Evolutionary conservation across 164 flowering plant species (phyloP), one percentile per base, ranked within the genome.

Genomic region (grape (Vitis vinifera)): DNA sequence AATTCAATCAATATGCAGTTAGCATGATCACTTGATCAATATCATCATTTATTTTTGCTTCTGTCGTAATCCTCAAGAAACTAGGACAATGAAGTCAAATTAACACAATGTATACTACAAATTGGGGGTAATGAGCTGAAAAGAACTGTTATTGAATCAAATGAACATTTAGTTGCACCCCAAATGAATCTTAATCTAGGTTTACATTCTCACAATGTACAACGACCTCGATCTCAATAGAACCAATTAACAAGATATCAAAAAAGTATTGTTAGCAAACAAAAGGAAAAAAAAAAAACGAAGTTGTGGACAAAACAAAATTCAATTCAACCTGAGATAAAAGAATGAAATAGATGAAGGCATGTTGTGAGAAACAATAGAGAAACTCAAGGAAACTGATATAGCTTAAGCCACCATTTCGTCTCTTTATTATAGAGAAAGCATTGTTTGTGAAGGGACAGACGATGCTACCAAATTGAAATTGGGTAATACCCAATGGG

Each of bases 331-430:
- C 84, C 82, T 71, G 53, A 1, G 66, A 44, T 73, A 30, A 47
- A 62, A 17, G 1, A 51, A 65, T n/a, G 78, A 65, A 48, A 59
- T 16, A 12, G 71, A 60, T 5, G 75, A 63, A 10, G 71, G 27
- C 58, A 19, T 64, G 71, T 12, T 65, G 27, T 66, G 67, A 65
- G 69, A 67, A 67, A 78, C 48, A 31, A 73, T 19, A 23, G 82
- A 73, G 65, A 82, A 60, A 59, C 66, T 73, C 4, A 69, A 51
- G 17, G 82, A 50, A n/a, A 83, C n/a, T 5, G 87, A 77, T 23
- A 82, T 72, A 16, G 83, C 73, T 48, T 78, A 74, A 1, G 82
- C 74, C 62, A 63, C 82, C 80, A 80, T 75, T 59, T 37, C 19
- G 55, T n/a, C 1, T 1, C 67, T 29, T 5, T 2, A 17, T 0